These are phyloP conservation scores for Candida berthetii DNA, from an alignment of 805 yeast species.

Conservation along the genomic window DNA sequence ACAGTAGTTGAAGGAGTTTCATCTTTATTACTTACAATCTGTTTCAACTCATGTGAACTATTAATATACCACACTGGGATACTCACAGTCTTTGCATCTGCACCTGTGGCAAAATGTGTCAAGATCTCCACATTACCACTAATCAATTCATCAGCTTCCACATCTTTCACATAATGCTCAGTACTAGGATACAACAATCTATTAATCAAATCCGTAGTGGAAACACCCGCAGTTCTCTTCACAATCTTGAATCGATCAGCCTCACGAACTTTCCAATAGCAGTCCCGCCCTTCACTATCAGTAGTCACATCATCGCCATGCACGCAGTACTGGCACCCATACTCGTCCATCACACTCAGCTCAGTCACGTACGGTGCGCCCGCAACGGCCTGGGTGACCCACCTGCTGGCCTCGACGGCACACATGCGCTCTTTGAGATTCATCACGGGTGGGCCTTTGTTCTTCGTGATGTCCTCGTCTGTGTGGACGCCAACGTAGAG, in stretches of 20 bases:
- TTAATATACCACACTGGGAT: constrained; percentile 66
- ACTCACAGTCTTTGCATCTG: constrained; percentile 45
- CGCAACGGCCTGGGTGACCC: constrained; percentile 70
- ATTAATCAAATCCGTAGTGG: constrained; percentile 92
- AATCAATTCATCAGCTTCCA: constrained; percentile 1
- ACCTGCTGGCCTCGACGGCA: constrained; percentile 88
- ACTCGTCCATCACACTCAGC: constrained; percentile 68
- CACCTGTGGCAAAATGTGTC: constrained; percentile 52
- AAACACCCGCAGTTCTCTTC: constrained; percentile 87
- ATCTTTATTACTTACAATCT: constrained; percentile 11
- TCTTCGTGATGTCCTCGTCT: constrained; percentile 74
- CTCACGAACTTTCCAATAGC: constrained; percentile 79
- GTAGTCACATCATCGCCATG: constrained; percentile 98
- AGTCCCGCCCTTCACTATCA: constrained; percentile 92
- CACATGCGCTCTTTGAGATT: constrained; percentile 64
- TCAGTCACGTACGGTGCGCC: constrained; percentile 93
- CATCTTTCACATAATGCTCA: constrained; percentile 10
- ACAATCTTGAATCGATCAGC: constrained; percentile 86
- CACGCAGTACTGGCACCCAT: constrained; percentile 84
- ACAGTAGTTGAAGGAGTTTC: constrained; percentile 20
- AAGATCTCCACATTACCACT: constrained; percentile 15
- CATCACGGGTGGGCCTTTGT: constrained; percentile 97
- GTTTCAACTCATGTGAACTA: constrained; percentile 19
- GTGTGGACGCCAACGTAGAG: constrained; percentile 86
- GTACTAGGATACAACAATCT: constrained; percentile 51